These are phyloP conservation scores for Diaporthe sp. DNA, from an alignment of 2,329 filamentous ascomycete genomes.

Conservation along the genomic window DNA sequence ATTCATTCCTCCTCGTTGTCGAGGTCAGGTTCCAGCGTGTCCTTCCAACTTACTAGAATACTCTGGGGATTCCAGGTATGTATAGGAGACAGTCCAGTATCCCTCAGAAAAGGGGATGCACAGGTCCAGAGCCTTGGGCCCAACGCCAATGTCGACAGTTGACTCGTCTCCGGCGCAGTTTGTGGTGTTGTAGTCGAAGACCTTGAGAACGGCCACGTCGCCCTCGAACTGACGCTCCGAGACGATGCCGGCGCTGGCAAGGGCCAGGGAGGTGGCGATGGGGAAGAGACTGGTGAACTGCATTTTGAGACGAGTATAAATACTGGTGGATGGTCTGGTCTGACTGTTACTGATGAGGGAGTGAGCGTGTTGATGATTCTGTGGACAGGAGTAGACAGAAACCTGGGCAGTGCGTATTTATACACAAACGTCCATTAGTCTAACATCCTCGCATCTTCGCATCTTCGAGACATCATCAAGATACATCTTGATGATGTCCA, in stretches of 20 bases:
- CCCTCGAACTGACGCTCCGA: neutral
- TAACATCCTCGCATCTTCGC: neutral
- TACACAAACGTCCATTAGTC: neutral
- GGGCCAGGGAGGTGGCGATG: conserved; percentile 8
- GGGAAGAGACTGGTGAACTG: conserved; percentile 15
- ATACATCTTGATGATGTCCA: neutral
- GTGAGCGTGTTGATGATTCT: neutral
- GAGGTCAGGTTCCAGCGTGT: neutral
- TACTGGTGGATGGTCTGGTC: neutral
- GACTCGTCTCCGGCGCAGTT: neutral
- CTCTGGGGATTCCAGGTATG: neutral
- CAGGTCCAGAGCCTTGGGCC: neutral
- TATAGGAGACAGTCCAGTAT: conserved; percentile 1
- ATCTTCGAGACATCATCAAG: neutral
- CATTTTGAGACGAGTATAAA: neutral
- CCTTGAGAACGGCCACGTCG: neutral
- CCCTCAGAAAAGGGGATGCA: conserved; percentile 1
- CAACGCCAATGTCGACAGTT: neutral
- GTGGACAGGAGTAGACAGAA: neutral
- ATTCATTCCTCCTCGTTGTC: neutral
- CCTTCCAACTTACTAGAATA: neutral
- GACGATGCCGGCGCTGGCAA: neutral
- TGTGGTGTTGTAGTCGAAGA: conserved; percentile 13
- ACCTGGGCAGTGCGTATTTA: neutral
- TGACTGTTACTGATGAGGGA: neutral